Evolutionary conservation across 2,329 filamentous ascomycete species (phyloP), one percentile per base, ranked within the genome.

Genomic region (Salinomyces thailandicus): DNA sequence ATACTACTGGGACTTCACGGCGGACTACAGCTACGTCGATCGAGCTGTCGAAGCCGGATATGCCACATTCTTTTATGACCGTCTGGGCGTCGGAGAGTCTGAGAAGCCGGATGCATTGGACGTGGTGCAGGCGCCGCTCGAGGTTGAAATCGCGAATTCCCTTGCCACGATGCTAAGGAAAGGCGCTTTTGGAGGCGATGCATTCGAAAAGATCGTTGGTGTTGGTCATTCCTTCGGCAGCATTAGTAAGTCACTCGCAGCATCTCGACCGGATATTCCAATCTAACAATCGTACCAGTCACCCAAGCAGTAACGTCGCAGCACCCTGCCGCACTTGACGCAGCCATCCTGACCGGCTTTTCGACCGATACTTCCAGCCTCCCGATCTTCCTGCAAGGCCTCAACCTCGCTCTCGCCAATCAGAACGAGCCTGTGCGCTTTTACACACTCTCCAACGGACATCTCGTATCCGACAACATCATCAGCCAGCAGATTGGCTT

Each of bases 51-150:
- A 49, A 24, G 44, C 53, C 19, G 57, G 57, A 37, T 62, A 61
- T 45, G 57, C 59, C 3, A 62, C 61, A 2, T 58, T 66, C 50
- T 56, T 54, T 36, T 64, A 64, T 49, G 62, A 66, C 45, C 61
- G 63, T 33, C 55, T 66, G 7, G 62, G 62, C 18, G 51, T 53
- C 2, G 62, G 61, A 2, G 39, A 39, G 6, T 63, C 60, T 16
- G 49, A 53, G 30, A 59, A 61, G 33, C 57, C 61, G 5, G 62
- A 64, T 38, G 53, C 59, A 8, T 47, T 61, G 31, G 49, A 60
- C 27, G 48, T 53, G 30, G 58, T 64, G 17, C 62, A 66, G 44
- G 51, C 51, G 5, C 48, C 54, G 14, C 36, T 62, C 16, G 55
- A 66, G 38, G 49, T 60, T 38, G 58, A 57, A 16, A 54, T 64